Conservation (phyloP, 1,139 yeast genomes). For the Geotrichum reessii region DNA sequence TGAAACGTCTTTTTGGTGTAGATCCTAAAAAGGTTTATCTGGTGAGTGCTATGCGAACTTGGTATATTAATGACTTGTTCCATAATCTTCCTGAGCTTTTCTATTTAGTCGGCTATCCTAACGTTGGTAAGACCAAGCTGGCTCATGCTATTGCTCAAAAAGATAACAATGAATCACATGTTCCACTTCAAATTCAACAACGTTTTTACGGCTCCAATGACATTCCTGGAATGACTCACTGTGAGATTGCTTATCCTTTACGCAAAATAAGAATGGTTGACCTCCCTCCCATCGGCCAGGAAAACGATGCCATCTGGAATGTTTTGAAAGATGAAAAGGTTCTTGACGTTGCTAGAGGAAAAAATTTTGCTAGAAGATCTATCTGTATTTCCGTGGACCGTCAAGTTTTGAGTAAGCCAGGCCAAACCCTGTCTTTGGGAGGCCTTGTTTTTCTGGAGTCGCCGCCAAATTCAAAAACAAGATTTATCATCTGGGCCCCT, state of each 20-base stretch:
- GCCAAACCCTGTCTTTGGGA: conserved; percentile 50
- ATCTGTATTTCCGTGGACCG: conserved; percentile 35
- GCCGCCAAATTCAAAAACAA: conserved; percentile 36
- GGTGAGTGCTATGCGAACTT: conserved; percentile 46
- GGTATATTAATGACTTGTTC: conserved; percentile 45
- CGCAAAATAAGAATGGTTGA: conserved; percentile 41
- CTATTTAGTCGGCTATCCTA: conserved; percentile 65
- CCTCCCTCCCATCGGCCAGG: conserved; percentile 51
- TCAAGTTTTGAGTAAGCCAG: conserved; percentile 36
- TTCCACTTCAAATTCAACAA: conserved; percentile 18
- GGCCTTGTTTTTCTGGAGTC: conserved; percentile 53
- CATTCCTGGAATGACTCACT: conserved; percentile 56
- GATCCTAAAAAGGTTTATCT: conserved; percentile 45
- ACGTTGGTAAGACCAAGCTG: conserved; percentile 70
- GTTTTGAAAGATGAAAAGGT: conserved; percentile 34
- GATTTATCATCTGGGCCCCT: conserved; percentile 22
- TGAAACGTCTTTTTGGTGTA: conserved; percentile 41
- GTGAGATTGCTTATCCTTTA: conserved; percentile 38
- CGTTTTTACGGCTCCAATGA: conserved; percentile 35
- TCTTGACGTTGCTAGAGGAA: conserved; percentile 41
- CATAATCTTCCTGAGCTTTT: conserved; percentile 41
- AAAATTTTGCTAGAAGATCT: conserved; percentile 37
- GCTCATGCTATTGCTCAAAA: conserved; percentile 45
- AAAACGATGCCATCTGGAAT: conserved; percentile 36
- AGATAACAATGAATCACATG: conserved; percentile 22